Conservation (phyloP, 495 filamentous ascomycete species). For the Bacidia rubella region DNA sequence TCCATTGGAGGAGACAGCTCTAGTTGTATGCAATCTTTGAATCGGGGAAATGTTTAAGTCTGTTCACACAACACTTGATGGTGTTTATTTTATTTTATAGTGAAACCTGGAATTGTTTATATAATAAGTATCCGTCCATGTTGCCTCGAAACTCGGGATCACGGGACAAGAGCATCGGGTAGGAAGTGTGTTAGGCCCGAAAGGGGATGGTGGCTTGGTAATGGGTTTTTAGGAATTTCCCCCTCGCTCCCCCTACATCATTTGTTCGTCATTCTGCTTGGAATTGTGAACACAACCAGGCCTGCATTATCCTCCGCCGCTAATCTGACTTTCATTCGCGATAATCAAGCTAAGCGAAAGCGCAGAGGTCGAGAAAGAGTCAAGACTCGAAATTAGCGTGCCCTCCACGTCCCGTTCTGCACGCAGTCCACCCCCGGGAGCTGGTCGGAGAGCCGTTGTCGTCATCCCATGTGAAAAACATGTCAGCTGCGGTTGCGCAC, state of each 20-base stretch:
- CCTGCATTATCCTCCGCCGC: not conserved
- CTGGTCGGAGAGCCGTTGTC: conserved; percentile 1
- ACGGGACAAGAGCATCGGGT: too few species aligned
- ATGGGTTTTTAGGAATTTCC: not conserved
- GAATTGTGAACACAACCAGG: not conserved
- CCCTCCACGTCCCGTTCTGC: not conserved
- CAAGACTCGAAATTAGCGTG: not conserved
- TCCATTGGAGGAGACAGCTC: too few species aligned
- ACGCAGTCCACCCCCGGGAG: too few species aligned
- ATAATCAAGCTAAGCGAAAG: not conserved
- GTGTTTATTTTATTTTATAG: too few species aligned
- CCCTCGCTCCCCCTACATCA: conserved; percentile 6
- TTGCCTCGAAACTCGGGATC: too few species aligned
- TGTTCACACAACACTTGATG: too few species aligned
- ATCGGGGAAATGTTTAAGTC: too few species aligned
- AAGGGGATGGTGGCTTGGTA: not conserved
- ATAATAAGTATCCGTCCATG: too few species aligned
- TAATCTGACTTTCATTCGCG: conserved; percentile 6
- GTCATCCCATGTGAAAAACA: conserved; percentile 13
- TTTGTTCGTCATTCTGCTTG: conserved; percentile 5
- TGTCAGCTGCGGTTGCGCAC: conserved; percentile 37
- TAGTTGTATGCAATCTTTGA: too few species aligned
- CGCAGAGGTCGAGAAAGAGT: not conserved
- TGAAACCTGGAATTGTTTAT: too few species aligned
- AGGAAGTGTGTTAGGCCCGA: too few species aligned